phyloP scores from a whole-genome alignment of 2,329 filamentous ascomycete species.

The Hansfordia pulvinata region DNA sequence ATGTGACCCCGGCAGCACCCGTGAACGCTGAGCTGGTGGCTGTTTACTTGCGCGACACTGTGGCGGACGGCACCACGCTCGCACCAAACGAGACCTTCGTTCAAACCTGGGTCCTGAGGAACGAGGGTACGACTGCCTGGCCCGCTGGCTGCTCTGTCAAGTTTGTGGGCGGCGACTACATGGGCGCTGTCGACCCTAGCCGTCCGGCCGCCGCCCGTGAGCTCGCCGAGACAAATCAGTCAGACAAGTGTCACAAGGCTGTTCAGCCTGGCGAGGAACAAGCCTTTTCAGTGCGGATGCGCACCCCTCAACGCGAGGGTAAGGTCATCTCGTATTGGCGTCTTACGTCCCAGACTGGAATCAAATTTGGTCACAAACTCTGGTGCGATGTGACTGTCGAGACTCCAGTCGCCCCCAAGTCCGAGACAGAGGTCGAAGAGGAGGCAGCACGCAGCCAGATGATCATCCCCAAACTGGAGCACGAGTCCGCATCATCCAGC shows the following conservation, averaged over 20 bases:
- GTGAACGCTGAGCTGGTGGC: constrained; percentile 24
- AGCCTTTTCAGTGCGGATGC: constrained; percentile 73
- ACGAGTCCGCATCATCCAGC: constrained; percentile 76
- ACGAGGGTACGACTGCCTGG: constrained; percentile 69
- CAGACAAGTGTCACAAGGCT: constrained; percentile 56
- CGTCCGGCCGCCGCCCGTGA: constrained; percentile 68
- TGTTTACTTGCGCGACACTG: constrained; percentile 64
- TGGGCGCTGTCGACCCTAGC: constrained; percentile 77
- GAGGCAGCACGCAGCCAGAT: constrained; percentile 45
- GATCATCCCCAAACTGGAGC: constrained; percentile 95
- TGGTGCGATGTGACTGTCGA: constrained; percentile 85
- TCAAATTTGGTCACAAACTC: constrained; percentile 80
- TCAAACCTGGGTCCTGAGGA: constrained; percentile 85
- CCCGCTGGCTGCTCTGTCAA: constrained; percentile 81
- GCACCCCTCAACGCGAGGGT: constrained; percentile 63
- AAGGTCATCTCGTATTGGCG: constrained; percentile 94
- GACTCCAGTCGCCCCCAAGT: constrained; percentile 7
- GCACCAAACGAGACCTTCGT: constrained; percentile 61
- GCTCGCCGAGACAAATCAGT: constrained; percentile 68
- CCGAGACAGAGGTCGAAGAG: constrained; percentile 9
- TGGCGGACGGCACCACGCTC: constrained; percentile 65
- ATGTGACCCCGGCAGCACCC: constrained; percentile 4
- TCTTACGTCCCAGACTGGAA: constrained; percentile 65
- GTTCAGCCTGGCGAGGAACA: constrained; percentile 63
- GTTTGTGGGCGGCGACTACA: constrained; percentile 89